Evolutionary conservation across 2,329 filamentous ascomycete genomes (phyloP).

Genomic region (Graphilbum fragrans): DNA sequence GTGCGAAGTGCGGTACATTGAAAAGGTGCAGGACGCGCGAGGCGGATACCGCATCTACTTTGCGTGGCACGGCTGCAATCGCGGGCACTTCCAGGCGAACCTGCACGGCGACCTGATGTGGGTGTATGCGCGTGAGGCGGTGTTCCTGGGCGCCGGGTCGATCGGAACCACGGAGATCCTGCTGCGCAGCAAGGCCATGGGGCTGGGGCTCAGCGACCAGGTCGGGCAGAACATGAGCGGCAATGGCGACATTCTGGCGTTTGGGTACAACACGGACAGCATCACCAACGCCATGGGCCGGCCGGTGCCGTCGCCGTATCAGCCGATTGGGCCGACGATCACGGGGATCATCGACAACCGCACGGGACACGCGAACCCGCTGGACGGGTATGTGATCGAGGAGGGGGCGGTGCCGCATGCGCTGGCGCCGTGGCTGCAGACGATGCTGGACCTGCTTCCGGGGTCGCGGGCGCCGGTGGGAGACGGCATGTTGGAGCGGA

Average conservation of each 20-base stretch:
- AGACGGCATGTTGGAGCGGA: conserved; percentile 24
- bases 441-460: conserved; percentile 42
- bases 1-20: conserved; percentile 52
- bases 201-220: conserved; percentile 42
- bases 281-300: conserved; percentile 44
- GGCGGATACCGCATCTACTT: conserved; percentile 53
- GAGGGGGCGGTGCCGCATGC: conserved; percentile 50
- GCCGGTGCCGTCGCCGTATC: conserved; percentile 32
- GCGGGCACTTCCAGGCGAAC: conserved; percentile 40
- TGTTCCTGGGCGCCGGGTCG: conserved; percentile 54
- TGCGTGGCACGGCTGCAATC: conserved; percentile 48
- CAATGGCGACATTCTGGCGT: conserved; percentile 54
- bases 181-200: conserved; percentile 45
- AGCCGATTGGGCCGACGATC: conserved; percentile 49
- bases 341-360: conserved; percentile 50
- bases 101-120: conserved; percentile 51
- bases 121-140: conserved; percentile 52
- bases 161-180: conserved; percentile 56
- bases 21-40: conserved; percentile 30
- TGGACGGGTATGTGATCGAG: conserved; percentile 52
- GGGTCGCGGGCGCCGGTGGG: conserved; percentile 25
- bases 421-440: conserved; percentile 41
- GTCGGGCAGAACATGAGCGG: conserved; percentile 51
- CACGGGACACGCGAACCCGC: conserved; percentile 34
- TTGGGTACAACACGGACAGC: conserved; percentile 50